Percentiles rank a stretch among this genome's conserved stretches.
Conservation (phyloP, 208 protist species). For the Leishmania lainsoni region DNA sequence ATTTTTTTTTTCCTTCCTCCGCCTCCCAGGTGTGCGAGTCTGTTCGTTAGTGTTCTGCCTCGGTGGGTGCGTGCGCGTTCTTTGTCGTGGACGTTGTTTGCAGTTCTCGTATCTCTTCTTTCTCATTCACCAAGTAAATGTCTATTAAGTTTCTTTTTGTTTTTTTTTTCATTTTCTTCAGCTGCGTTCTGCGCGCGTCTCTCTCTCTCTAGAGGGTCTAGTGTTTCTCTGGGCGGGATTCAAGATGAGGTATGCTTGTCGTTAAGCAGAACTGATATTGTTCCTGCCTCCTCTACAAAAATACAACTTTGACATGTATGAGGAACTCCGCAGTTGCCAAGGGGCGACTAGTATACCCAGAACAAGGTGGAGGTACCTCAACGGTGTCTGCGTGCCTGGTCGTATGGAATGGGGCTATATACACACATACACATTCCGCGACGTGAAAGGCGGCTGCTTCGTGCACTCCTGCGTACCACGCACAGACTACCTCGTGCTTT, state of each 20-base stretch:
- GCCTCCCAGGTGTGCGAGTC: neutral
- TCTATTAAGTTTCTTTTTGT: conserved; percentile 8
- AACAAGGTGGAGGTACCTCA: neutral
- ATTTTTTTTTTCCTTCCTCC: neutral
- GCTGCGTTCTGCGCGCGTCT: neutral
- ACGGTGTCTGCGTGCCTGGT: neutral
- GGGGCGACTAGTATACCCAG: neutral
- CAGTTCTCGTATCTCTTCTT: neutral
- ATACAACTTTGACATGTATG: neutral
- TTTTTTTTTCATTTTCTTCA: neutral
- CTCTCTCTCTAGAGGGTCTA: conserved; percentile 7
- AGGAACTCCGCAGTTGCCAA: neutral
- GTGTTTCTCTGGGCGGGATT: neutral
- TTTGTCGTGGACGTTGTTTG: neutral
- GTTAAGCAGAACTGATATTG: neutral
- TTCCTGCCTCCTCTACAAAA: neutral
- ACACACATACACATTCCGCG: neutral
- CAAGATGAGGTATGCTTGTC: neutral
- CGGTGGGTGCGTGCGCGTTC: neutral
- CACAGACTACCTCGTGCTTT: too few relatives aligned
- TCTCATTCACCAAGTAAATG: conserved; percentile 2
- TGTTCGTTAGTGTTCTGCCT: neutral
- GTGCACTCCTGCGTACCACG: too few relatives aligned
- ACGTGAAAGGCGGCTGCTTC: too few relatives aligned
- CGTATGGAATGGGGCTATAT: neutral